Base-by-base conservation (phyloP, 2,329 filamentous ascomycete genomes). In the Fusarium pilosicola region DNA sequence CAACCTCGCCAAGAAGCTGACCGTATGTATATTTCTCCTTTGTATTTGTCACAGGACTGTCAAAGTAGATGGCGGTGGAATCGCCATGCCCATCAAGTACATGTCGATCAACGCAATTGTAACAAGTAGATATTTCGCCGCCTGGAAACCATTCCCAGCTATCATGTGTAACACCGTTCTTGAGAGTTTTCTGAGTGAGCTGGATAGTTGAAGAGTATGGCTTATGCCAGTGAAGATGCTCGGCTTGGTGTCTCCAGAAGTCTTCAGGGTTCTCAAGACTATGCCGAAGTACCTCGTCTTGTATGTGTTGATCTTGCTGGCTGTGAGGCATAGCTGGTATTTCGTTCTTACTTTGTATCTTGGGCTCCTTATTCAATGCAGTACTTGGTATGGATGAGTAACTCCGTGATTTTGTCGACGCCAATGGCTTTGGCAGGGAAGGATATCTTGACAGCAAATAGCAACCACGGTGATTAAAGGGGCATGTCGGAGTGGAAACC, bases 141-240 rank as follows among this genome's bases (percentile, higher is more conserved):
- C 91, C 94, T 0, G 93, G 90, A 76, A 97, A 98, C 96, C 96
- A 98, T 71, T 90, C 89, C 95, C 95, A 98, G 79, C 93, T 91
- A 46, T 90, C 87, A 79, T 97, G 91, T 22, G 86, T 85, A n/a
- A 86, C 83, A 63, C 91, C 91, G 73, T 84, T 88, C 60, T 86
- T 82, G 8, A 96, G 85, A 13, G 85, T 89, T 82, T 93, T 95
- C 54, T 87, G 89, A 26, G 86, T 88, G 44, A 84, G 85, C 7
- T 84, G 84, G 28, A 97, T 87, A 0, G 89, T 88, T 2, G 87
- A 85, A 18, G 88, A 88, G 13, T 95, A 95, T 62, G 89, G 87
- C 78, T 90, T 92, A 83, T 97, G 92, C 95, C 95, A 98, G 81
- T 92, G 84, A 7, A 98, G 85, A 28, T 93, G 89, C 49, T 90